These are phyloP conservation scores for Vitis riparia DNA, from an alignment of 164 flowering plant genomes.

Conservation along the genomic window DNA sequence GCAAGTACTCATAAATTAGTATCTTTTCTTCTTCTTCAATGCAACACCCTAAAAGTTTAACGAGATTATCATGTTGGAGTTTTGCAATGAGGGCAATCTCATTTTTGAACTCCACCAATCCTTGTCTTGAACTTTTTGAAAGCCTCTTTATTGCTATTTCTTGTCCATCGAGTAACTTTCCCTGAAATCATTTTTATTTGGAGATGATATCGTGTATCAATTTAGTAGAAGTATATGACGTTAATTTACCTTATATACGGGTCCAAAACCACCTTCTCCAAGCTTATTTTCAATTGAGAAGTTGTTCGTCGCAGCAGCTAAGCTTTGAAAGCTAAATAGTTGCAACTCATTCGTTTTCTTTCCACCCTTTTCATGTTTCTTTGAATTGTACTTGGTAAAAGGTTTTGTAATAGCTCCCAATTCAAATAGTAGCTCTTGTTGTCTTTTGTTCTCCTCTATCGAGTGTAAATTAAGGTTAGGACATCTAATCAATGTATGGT, in stretches of 20 bases:
- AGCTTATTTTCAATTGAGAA: constrained; percentile 29
- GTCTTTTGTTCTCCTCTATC: background rate
- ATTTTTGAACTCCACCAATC: constrained; percentile 32
- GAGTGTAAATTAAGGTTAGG: background rate
- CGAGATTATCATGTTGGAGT: constrained; percentile 37
- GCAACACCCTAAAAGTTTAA: constrained; percentile 31
- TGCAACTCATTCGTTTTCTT: constrained; percentile 7
- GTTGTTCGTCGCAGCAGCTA: constrained; percentile 23
- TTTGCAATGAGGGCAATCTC: constrained; percentile 30
- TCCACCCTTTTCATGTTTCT: background rate
- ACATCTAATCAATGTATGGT: background rate
- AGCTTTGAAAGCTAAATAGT: constrained; percentile 12
- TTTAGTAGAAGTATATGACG: background rate
- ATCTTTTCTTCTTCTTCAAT: constrained; percentile 24
- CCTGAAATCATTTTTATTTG: constrained; percentile 14
- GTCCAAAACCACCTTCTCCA: constrained; percentile 44
- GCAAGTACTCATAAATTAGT: constrained; percentile 29
- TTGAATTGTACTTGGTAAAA: background rate
- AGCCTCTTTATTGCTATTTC: constrained; percentile 34
- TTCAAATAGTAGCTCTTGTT: constrained; percentile 5
- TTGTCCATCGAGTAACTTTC: constrained; percentile 26
- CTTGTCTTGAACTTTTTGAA: constrained; percentile 30
- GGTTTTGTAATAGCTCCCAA: background rate
- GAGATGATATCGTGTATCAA: background rate
- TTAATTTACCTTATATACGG: constrained; percentile 32